Conservation (phyloP, 2,329 filamentous ascomycete species). For the Trichophaea hybrida region DNA sequence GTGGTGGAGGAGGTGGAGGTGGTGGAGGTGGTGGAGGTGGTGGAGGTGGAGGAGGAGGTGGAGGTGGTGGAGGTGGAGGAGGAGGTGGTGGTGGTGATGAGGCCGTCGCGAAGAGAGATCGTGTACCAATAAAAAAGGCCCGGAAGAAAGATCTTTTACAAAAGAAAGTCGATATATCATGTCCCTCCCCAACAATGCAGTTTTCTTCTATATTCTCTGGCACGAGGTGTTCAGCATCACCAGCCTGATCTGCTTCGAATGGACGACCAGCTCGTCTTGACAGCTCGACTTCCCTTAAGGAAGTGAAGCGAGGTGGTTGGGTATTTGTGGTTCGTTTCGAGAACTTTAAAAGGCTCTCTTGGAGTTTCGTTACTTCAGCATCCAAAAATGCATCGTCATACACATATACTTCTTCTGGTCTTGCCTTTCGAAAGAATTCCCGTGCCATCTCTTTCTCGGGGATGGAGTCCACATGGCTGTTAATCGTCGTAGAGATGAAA, state of each 20-base stretch:
- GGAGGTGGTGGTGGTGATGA: no score
- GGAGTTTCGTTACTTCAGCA: constrained; percentile 2
- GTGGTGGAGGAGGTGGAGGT: no score
- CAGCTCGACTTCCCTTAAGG: neutral
- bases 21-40: no score
- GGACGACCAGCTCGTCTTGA: neutral
- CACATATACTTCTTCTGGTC: constrained; percentile 12
- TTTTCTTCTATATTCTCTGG: neutral
- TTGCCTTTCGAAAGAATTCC: constrained; percentile 17
- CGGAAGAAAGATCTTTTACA: constrained; percentile 9
- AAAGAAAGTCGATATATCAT: constrained; percentile 12
- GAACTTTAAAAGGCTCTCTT: neutral
- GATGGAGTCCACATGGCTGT: constrained; percentile 6
- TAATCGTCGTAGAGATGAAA: constrained; percentile 14
- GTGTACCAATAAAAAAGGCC: constrained; percentile 7
- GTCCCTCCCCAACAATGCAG: neutral
- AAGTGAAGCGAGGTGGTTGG: neutral
- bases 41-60: no score
- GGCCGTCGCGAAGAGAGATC: neutral
- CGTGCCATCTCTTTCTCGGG: constrained; percentile 17
- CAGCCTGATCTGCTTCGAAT: neutral
- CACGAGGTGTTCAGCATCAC: neutral
- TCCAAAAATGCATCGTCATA: constrained; percentile 16
- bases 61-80: no score
- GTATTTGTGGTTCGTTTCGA: neutral